Percentiles rank a stretch among this genome's conserved stretches.
phyloP scores from a whole-genome alignment of 495 filamentous ascomycete genomes.

The Cercophora sp. region DNA sequence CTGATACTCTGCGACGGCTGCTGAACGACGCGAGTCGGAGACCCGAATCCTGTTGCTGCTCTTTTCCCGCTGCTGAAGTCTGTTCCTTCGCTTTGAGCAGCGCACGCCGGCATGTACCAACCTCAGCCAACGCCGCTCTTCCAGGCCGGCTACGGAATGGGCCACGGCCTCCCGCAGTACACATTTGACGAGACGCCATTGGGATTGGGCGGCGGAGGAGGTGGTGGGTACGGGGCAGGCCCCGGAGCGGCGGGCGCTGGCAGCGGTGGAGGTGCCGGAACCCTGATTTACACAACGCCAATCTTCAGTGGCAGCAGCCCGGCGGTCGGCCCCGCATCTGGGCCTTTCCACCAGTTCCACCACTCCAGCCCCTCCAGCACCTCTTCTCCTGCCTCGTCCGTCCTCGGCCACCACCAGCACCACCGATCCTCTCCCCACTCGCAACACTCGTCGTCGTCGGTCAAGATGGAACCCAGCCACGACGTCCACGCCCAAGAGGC shows the following conservation, averaged over 20 bases:
- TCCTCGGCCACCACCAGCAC: conserved; percentile 12
- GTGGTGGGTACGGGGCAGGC: conserved; percentile 16
- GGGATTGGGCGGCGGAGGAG: conserved; percentile 24
- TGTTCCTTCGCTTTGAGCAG: background rate
- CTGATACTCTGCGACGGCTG: background rate
- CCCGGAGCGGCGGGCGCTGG: conserved; percentile 18
- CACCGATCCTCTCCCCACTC: conserved; percentile 5
- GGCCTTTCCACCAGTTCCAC: conserved; percentile 23
- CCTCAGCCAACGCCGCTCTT: conserved; percentile 48
- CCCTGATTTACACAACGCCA: conserved; percentile 23
- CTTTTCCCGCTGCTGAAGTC: background rate
- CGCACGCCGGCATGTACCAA: conserved; percentile 48
- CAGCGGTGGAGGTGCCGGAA: conserved; percentile 15
- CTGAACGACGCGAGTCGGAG: background rate
- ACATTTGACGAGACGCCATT: conserved; percentile 41
- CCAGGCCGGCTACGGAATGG: conserved; percentile 34
- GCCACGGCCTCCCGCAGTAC: conserved; percentile 40
- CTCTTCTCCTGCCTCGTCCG: conserved; percentile 20
- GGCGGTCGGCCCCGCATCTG: conserved; percentile 30
- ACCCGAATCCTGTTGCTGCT: no score
- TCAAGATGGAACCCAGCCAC: conserved; percentile 40
- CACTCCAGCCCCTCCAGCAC: conserved; percentile 23
- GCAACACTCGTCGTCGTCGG: background rate
- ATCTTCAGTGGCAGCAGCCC: conserved; percentile 28
- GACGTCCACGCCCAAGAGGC: conserved; percentile 53